Base-by-base conservation (phyloP, 768 basidiomycete genomes). In the Trametes coccinea region DNA sequence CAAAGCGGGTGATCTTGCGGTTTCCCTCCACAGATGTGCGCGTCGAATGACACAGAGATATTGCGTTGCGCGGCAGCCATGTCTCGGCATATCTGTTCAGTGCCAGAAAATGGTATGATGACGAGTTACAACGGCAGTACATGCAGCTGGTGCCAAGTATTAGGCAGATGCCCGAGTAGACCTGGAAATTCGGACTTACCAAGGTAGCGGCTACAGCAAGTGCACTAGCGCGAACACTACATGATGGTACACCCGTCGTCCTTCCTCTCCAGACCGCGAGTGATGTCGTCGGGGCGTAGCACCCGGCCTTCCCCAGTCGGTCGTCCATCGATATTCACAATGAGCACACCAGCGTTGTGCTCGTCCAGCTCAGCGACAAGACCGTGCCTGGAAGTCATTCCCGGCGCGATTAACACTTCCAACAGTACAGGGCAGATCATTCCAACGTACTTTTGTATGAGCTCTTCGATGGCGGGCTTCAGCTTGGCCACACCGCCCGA, bases 391-490 rank as follows among this genome's bases (percentile, higher is more conserved):
- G 2, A 22, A 13, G 9, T 10, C 31, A 3, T 33, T n/a, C 14
- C 17, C 10, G 37, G 9, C 11, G 10, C 5, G n/a, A 6, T 16
- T 5, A 27, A 9, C 5, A 22, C 22, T 22, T 22, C 22, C 22
- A 22, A 22, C 22, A 22, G 22, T 22, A 22, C 22, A 22, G 22
- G 22, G 22, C 22, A 22, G 22, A 22, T 22, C 22, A 22, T 22
- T 22, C 22, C 7, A 17, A 66, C 82, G 44, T 68, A 92, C 91
- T 89, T 93, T 66, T 81, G 78, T 84, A 96, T 90, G 52, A 96
- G 77, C 40, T 89, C 87, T 71, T 93, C 89, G 52, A 98, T 88
- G 5, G 95, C 95, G 34, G 95, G 96, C 70, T 90, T 94, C 69
- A 98, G 81, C 76, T 96, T 98, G 0, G 92, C 90, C 5, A 83